A percentile compares a stretch with the other conserved stretches of the same genome.
Conservation (phyloP, 1,284 basidiomycete genomes). For the Exobasidium rhododendri region DNA sequence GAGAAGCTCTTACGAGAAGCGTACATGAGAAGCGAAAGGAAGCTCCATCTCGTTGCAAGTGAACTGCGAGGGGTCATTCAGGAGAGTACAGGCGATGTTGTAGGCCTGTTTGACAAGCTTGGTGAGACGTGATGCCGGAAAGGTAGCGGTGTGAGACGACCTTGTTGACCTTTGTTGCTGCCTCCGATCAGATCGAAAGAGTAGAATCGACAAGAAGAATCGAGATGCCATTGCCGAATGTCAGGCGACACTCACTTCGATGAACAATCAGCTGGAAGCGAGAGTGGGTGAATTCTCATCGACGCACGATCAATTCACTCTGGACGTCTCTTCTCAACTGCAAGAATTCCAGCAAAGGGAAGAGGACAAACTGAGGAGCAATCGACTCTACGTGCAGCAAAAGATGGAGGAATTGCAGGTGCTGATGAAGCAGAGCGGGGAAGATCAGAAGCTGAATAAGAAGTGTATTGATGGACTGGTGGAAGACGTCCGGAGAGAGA, state of each 20-base stretch:
- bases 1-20: slow-evolving; percentile 66
- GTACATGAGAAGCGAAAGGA: slow-evolving; percentile 70
- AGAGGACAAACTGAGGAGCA: neutral
- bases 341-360: neutral
- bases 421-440: neutral
- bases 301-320: slow-evolving; percentile 4
- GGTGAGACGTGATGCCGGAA: too few species aligned
- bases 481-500: neutral
- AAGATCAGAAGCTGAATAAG: neutral
- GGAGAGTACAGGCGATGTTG: slow-evolving; percentile 71
- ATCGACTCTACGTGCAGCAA: neutral
- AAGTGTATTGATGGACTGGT: neutral
- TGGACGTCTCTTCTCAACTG: neutral
- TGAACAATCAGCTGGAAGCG: slow-evolving; percentile 3
- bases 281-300: neutral
- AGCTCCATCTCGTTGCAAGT: slow-evolving; percentile 68
- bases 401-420: neutral
- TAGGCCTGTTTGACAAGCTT: slow-evolving; percentile 77
- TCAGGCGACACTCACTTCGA: neutral
- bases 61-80: slow-evolving; percentile 67
- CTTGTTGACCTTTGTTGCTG: too few species aligned
- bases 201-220: neutral
- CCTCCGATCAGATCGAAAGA: too few species aligned
- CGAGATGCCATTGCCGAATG: slow-evolving; percentile 1
- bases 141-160: too few species aligned